Conservation (phyloP, 1,139 yeast genomes). For the Zygosaccharomyces pseudobailii region DNA sequence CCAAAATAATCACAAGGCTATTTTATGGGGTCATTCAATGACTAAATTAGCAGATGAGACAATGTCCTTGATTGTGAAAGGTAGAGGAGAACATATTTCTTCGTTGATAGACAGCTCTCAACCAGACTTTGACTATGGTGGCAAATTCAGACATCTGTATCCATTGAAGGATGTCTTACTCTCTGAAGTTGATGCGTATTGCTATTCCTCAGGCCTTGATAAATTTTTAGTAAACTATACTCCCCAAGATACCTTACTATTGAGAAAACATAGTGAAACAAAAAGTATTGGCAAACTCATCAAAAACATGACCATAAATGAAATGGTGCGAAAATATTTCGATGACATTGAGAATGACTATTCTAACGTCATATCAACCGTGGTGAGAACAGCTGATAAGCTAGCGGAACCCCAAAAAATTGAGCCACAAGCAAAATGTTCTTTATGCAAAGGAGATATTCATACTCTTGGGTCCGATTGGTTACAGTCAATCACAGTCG, state of each 20-base stretch:
- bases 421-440: slow-evolving; percentile 37
- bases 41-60: slow-evolving; percentile 77
- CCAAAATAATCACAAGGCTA: slow-evolving; percentile 45
- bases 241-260: slow-evolving; percentile 19
- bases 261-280: slow-evolving; percentile 9
- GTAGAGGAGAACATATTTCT: slow-evolving; percentile 73
- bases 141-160: slow-evolving; percentile 45
- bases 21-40: slow-evolving; percentile 76
- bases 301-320: slow-evolving; percentile 74
- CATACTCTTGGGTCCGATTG: slow-evolving; percentile 59
- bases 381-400: slow-evolving; percentile 83
- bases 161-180: slow-evolving; percentile 73
- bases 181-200: slow-evolving; percentile 59
- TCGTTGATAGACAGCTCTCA: slow-evolving; percentile 46
- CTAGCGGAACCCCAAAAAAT: slow-evolving; percentile 47
- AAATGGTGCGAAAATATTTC: slow-evolving; percentile 71
- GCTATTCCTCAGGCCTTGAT: slow-evolving; percentile 17
- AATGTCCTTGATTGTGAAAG: slow-evolving; percentile 78
- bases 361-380: slow-evolving; percentile 90
- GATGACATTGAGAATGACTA: slow-evolving; percentile 71
- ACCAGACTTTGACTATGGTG: slow-evolving; percentile 31
- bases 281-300: slow-evolving; percentile 33
- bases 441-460: slow-evolving; percentile 48
- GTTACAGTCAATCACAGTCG: slow-evolving; percentile 71
- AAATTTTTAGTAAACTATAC: slow-evolving; percentile 25